Conservation (phyloP, 2,329 filamentous ascomycete genomes). For the Nigrospora osmanthi region DNA sequence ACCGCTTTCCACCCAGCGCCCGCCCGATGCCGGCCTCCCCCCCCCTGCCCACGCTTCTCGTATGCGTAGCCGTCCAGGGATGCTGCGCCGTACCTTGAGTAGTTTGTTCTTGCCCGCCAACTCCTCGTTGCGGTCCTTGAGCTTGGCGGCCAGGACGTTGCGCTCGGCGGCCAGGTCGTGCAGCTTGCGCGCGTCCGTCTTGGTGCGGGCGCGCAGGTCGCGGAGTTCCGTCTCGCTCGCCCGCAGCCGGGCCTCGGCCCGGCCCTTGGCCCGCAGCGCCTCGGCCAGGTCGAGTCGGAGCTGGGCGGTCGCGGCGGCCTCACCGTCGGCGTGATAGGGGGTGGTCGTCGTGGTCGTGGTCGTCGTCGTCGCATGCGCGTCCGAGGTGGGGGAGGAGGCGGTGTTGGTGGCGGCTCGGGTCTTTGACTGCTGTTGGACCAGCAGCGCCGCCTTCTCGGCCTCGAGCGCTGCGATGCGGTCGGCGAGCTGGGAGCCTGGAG, state of each 20-base stretch:
- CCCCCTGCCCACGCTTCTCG: too few relatives aligned
- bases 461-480: conserved; percentile 58
- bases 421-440: conserved; percentile 9
- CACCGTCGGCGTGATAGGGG: conserved; percentile 23
- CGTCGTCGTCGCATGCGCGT: too few relatives aligned
- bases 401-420: conserved; percentile 6
- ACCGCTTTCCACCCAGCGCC: too few relatives aligned
- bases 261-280: conserved; percentile 65
- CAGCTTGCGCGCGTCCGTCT: conserved; percentile 54
- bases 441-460: conserved; percentile 43
- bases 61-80: neutral
- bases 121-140: conserved; percentile 81
- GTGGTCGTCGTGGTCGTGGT: conserved; percentile 1
- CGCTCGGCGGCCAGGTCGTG: conserved; percentile 55
- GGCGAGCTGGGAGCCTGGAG: conserved; percentile 24
- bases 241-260: conserved; percentile 57
- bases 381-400: neutral
- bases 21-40: neutral
- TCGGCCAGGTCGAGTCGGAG: conserved; percentile 65
- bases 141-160: conserved; percentile 51
- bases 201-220: conserved; percentile 49
- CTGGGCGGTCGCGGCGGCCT: conserved; percentile 27
- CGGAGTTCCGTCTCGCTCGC: conserved; percentile 56
- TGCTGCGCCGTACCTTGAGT: conserved; percentile 50
- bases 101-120: conserved; percentile 75